phyloP scores from a whole-genome alignment of 1,139 yeast species.

The Taphrina confusa region DNA sequence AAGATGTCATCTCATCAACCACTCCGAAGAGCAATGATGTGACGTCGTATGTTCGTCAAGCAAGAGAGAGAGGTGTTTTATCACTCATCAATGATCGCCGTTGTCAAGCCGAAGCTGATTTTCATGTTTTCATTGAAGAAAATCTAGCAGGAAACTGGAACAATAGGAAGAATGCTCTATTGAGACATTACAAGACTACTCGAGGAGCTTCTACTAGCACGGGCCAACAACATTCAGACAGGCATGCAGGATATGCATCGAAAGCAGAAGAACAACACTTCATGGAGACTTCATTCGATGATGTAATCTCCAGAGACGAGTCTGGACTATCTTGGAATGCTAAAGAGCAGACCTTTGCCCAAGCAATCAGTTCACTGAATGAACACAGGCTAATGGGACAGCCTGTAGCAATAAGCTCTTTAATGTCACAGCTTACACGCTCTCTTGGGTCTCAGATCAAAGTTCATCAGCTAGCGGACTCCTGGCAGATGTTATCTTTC shows the following conservation, averaged over 20 bases:
- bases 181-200: slow-evolving; percentile 52
- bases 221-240: too few relatives aligned
- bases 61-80: slow-evolving; percentile 79
- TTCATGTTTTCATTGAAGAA: slow-evolving; percentile 71
- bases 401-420: slow-evolving; percentile 21
- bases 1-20: slow-evolving; percentile 43
- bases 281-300: not conserved
- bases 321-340: slow-evolving; percentile 19
- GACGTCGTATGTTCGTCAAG: slow-evolving; percentile 54
- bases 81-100: slow-evolving; percentile 82
- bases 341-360: slow-evolving; percentile 21
- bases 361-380: slow-evolving; percentile 24
- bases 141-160: slow-evolving; percentile 84
- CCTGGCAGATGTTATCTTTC: slow-evolving; percentile 46
- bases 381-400: slow-evolving; percentile 24
- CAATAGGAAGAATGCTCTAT: slow-evolving; percentile 69
- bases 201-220: not conserved
- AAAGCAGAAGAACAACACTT: too few relatives aligned
- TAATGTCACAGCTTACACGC: slow-evolving; percentile 19
- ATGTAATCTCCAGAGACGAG: not conserved
- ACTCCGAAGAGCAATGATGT: slow-evolving; percentile 43
- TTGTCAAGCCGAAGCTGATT: slow-evolving; percentile 73
- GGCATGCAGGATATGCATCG: too few relatives aligned
- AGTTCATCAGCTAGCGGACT: slow-evolving; percentile 47
- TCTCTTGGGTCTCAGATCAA: slow-evolving; percentile 17